Base-by-base conservation (phyloP, 768 basidiomycete species). In the Harrya chromipes region DNA sequence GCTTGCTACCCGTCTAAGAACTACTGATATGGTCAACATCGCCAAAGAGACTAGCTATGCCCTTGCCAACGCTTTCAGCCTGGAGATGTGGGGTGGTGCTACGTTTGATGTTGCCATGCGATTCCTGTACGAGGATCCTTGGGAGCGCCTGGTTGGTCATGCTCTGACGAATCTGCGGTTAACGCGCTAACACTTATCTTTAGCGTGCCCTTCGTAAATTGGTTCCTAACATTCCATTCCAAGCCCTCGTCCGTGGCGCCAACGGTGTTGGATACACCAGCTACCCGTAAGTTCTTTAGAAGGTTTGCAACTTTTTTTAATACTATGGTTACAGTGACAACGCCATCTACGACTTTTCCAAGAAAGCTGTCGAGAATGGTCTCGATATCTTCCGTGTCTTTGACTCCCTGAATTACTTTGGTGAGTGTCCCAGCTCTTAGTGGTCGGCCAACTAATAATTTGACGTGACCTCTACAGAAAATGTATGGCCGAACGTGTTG, bases 311-410 rank as follows among this genome's bases (percentile, higher is more conserved):
- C 20, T 2, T 26, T 8, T 41, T 39, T 56, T 53, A 37, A 67
- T 53, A 31, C 31, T 40, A 19, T 20, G 9, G 21, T 46, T 19
- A 41, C 54, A 92, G 90, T 24, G 94, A 98, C 69, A 99, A 99
- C 61, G 95, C 91, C 50, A 97, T 99, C 70, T 99, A 99, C 72
- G 97, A 97, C 70, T 99, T 99, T 76, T 97, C 91, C 53, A 95
- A 94, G 77, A 95, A 95, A 69, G 97, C 97, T 20, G 95, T 99
- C n/a, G 94, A 98, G 73, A 97, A 97, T 60, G 97, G 97, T 65
- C 81, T 98, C 42, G 97, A 99, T 72, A 99, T 99, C 68, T 99
- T 99, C 90, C 83, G 97, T 64, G 93, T 99, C 46, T 99, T 99
- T 61, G 97, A 99, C 70, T 97, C 97, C 26, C 75, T 99, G 71